A percentile compares a stretch with the other conserved stretches of the same genome.
Conservation (phyloP, 768 basidiomycete genomes). For the Albatrellus ellisii region DNA sequence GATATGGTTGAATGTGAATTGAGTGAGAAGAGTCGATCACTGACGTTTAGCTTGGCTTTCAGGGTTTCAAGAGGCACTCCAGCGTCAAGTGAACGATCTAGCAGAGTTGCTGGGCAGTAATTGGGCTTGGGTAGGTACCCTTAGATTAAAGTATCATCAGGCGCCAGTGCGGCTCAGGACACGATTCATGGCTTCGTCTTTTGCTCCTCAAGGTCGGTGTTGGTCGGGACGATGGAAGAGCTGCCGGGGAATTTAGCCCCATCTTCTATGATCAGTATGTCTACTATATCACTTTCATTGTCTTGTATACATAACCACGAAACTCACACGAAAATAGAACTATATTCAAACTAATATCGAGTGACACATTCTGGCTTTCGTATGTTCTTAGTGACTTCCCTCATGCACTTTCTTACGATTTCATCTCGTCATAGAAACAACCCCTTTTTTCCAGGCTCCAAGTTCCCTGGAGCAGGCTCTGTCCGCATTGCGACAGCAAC, state of each 20-base stretch:
- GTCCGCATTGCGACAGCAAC: slow-evolving; percentile 35
- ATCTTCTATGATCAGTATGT: slow-evolving; percentile 42
- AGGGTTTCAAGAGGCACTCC: slow-evolving; percentile 43
- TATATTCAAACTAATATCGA: slow-evolving; percentile 24
- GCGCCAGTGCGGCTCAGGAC: not conserved
- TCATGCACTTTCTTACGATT: not conserved
- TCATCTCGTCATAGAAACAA: slow-evolving; percentile 23
- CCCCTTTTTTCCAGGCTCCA: slow-evolving; percentile 33
- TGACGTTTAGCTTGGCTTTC: too few relatives aligned
- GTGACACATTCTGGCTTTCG: slow-evolving; percentile 47
- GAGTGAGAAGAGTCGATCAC: too few relatives aligned
- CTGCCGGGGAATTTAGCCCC: slow-evolving; percentile 46
- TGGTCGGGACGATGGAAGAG: slow-evolving; percentile 44
- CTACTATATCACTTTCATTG: not conserved
- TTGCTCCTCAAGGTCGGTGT: slow-evolving; percentile 35
- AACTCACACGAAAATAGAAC: slow-evolving; percentile 15
- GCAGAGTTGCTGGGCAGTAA: slow-evolving; percentile 36
- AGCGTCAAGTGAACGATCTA: slow-evolving; percentile 44
- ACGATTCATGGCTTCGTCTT: too few relatives aligned
- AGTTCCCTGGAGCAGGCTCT: slow-evolving; percentile 37
- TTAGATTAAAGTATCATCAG: not conserved
- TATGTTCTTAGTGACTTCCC: slow-evolving; percentile 17
- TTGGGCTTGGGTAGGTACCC: slow-evolving; percentile 37
- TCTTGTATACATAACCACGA: not conserved
- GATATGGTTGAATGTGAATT: too few relatives aligned